Percentiles rank a stretch among this genome's conserved stretches.
Evolutionary conservation across 495 filamentous ascomycete genomes (phyloP).

Genomic region (Rhizodiscina lignyota): DNA sequence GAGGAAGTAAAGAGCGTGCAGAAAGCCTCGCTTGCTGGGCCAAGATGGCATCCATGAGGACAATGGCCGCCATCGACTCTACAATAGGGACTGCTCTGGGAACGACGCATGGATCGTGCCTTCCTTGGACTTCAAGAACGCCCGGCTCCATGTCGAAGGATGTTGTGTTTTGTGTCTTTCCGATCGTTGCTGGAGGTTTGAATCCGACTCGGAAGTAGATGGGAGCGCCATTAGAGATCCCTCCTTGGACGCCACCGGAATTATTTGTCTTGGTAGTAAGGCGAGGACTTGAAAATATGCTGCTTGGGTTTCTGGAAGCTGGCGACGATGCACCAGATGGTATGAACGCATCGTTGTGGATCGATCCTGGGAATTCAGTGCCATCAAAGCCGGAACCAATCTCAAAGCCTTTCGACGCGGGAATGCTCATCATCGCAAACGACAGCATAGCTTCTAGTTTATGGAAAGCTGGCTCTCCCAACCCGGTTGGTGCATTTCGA

Average conservation of each 20-base stretch:
- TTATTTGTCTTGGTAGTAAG: constrained; percentile 91
- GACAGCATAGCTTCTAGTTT: constrained; percentile 89
- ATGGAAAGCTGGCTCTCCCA: constrained; percentile 92
- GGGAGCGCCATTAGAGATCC: constrained; percentile 84
- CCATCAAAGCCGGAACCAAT: constrained; percentile 89
- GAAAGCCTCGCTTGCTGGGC: constrained; percentile 62
- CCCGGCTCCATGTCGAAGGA: constrained; percentile 59
- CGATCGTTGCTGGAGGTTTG: constrained; percentile 93
- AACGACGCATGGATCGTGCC: constrained; percentile 92
- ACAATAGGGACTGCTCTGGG: constrained; percentile 91
- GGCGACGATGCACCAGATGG: not conserved
- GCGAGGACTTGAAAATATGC: no score
- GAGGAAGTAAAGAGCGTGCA: constrained; percentile 35
- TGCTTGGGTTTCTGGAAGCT: constrained; percentile 5
- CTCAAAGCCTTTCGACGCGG: constrained; percentile 93
- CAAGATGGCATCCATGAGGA: constrained; percentile 82
- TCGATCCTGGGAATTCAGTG: constrained; percentile 72
- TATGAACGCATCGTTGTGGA: constrained; percentile 88
- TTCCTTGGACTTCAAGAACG: constrained; percentile 76
- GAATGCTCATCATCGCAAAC: constrained; percentile 94
- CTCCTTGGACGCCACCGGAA: constrained; percentile 90
- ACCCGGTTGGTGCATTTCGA: constrained; percentile 68
- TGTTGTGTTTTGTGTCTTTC: constrained; percentile 73
- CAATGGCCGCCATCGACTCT: constrained; percentile 85
- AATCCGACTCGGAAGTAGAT: constrained; percentile 95